These are phyloP conservation scores for Phycomyces nitens DNA, from an alignment of 192 early-diverging fungal genomes.

Conservation along the genomic window DNA sequence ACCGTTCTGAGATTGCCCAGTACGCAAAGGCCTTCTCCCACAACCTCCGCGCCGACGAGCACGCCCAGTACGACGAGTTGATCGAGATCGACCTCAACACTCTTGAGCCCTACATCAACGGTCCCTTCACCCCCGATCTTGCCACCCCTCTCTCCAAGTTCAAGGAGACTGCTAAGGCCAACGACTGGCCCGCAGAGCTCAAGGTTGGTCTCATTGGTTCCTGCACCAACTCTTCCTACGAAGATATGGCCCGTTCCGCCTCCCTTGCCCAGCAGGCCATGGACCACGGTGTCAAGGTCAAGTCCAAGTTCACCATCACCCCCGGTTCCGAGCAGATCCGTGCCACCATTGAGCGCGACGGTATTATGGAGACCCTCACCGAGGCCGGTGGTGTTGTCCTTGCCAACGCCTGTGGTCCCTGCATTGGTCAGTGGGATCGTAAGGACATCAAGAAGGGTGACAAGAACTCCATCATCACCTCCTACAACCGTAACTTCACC, in stretches of 20 bases:
- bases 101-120: slow-evolving; percentile 96
- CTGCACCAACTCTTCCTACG: slow-evolving; percentile 98
- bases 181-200: slow-evolving; percentile 86
- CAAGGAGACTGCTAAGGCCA: slow-evolving; percentile 79
- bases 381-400: slow-evolving; percentile 82
- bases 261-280: slow-evolving; percentile 82
- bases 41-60: slow-evolving; percentile 86
- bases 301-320: slow-evolving; percentile 85
- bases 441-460: slow-evolving; percentile 94
- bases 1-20: slow-evolving; percentile 73
- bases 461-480: slow-evolving; percentile 97
- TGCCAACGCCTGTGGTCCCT: slow-evolving; percentile 98
- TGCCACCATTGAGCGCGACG: slow-evolving; percentile 92
- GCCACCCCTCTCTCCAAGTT: slow-evolving; percentile 93
- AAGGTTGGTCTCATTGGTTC: slow-evolving; percentile 93
- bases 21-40: slow-evolving; percentile 79
- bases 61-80: slow-evolving; percentile 86
- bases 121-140: slow-evolving; percentile 94
- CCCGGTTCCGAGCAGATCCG: slow-evolving; percentile 98
- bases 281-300: slow-evolving; percentile 76
- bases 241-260: slow-evolving; percentile 94
- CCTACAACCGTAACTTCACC: slow-evolving; percentile 99
- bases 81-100: slow-evolving; percentile 92
- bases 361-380: slow-evolving; percentile 73
- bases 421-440: slow-evolving; percentile 99